These are phyloP conservation scores for Penicillium sp. DNA, from an alignment of 2,329 filamentous ascomycete genomes.

Conservation along the genomic window DNA sequence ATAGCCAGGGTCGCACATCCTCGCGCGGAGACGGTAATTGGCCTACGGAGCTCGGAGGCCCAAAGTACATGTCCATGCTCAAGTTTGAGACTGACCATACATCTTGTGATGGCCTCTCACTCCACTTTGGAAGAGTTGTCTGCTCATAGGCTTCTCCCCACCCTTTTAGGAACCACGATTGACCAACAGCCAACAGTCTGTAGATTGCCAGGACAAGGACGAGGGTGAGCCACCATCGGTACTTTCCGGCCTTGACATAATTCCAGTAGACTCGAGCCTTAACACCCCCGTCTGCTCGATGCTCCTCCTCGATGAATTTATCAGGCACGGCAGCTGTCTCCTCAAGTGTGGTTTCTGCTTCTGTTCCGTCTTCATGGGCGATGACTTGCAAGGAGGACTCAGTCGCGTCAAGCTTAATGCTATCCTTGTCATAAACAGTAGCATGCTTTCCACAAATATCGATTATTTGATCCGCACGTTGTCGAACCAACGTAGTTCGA, in stretches of 20 bases:
- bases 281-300: constrained; percentile 65
- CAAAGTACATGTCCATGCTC: constrained; percentile 12
- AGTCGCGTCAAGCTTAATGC: constrained; percentile 39
- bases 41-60: constrained; percentile 27
- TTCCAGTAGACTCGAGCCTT: constrained; percentile 69
- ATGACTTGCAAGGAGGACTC: constrained; percentile 13
- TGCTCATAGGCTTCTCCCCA: constrained; percentile 69
- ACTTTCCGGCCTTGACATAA: constrained; percentile 71
- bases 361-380: constrained; percentile 13
- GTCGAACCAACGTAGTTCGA: constrained; percentile 60
- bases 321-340: constrained; percentile 52
- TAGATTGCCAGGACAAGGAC: constrained; percentile 56
- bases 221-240: constrained; percentile 62
- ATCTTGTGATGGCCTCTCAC: constrained; percentile 3
- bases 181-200: constrained; percentile 55
- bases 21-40: constrained; percentile 57
- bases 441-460: constrained; percentile 57
- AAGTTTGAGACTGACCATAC: constrained; percentile 5
- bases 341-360: constrained; percentile 31
- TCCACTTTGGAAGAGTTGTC: constrained; percentile 10
- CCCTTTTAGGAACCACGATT: constrained; percentile 73
- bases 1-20: constrained; percentile 65
- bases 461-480: constrained; percentile 65
- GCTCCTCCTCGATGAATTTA: constrained; percentile 72
- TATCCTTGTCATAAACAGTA: constrained; percentile 41